These are phyloP conservation scores for Scolecobasidium constrictum DNA, from an alignment of 2,329 filamentous ascomycete species.

Conservation along the genomic window DNA sequence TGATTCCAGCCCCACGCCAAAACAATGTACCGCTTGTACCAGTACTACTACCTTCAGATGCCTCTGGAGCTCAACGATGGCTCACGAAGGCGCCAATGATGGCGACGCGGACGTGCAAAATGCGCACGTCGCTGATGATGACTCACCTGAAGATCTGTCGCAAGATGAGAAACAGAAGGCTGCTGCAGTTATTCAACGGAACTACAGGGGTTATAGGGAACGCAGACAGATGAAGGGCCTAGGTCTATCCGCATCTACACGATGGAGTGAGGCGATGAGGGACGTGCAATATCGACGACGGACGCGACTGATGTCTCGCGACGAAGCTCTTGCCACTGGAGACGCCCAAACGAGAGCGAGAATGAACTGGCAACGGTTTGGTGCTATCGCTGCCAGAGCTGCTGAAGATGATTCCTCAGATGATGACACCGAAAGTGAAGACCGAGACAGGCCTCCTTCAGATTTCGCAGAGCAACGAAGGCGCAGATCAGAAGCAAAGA, in stretches of 20 bases:
- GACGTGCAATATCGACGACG: conserved; percentile 34
- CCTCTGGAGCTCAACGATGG: background rate
- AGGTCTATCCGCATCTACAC: conserved; percentile 55
- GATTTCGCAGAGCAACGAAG: conserved; percentile 22
- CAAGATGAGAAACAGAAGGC: conserved; percentile 2
- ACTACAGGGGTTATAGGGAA: conserved; percentile 66
- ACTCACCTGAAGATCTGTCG: background rate
- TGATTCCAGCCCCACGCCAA: background rate
- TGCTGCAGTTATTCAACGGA: conserved; percentile 39
- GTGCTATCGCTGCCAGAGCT: conserved; percentile 59
- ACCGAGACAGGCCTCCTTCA: conserved; percentile 16
- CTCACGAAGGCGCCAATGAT: background rate
- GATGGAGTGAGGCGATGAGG: conserved; percentile 51
- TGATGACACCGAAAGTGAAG: conserved; percentile 17
- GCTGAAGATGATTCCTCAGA: conserved; percentile 53
- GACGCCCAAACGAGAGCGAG: conserved; percentile 34
- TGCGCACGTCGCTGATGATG: background rate
- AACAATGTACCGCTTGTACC: background rate
- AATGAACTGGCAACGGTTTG: conserved; percentile 65
- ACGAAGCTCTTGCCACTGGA: conserved; percentile 17
- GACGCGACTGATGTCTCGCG: conserved; percentile 34
- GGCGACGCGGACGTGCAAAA: background rate
- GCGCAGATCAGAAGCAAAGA: conserved; percentile 38
- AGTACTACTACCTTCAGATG: background rate
- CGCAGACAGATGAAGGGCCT: conserved; percentile 61